A percentile compares a stretch with the other conserved stretches of the same genome.
Evolutionary conservation across 352 stramenopile species (phyloP).

Genomic region (Phytopythium montanum): DNA sequence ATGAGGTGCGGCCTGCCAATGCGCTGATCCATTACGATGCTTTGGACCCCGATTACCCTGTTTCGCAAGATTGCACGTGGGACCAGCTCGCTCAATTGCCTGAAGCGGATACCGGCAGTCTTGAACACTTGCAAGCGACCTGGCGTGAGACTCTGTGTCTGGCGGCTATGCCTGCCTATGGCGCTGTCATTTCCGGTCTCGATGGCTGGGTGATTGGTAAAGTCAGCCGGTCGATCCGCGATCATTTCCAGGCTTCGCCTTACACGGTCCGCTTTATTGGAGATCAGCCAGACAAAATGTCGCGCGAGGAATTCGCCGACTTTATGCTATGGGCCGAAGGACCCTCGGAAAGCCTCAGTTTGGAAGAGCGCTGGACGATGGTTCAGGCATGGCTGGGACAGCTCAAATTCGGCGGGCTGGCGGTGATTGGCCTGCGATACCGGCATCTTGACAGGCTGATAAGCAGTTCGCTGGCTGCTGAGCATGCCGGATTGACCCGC

Average conservation of each 20-base stretch:
- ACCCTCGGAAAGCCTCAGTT: constrained; percentile 7
- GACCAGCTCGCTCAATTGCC: constrained; percentile 7
- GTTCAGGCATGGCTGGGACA: constrained; percentile 7
- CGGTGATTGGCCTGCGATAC: constrained; percentile 7
- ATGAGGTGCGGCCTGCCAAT: constrained; percentile 7
- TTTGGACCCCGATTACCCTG: constrained; percentile 7
- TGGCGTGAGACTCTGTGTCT: constrained; percentile 7
- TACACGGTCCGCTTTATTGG: constrained; percentile 7
- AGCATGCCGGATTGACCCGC: constrained; percentile 6
- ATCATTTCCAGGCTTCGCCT: constrained; percentile 7
- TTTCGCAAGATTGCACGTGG: constrained; percentile 7
- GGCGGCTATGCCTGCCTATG: constrained; percentile 6
- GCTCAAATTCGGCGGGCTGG: constrained; percentile 6
- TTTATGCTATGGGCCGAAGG: constrained; percentile 7
- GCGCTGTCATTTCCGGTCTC: constrained; percentile 7
- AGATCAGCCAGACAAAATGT: constrained; percentile 8
- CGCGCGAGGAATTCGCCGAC: constrained; percentile 6
- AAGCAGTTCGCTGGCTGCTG: constrained; percentile 7
- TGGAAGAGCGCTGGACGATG: constrained; percentile 7
- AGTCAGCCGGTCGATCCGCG: constrained; percentile 6
- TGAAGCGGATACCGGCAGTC: constrained; percentile 7
- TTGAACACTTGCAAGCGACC: constrained; percentile 7
- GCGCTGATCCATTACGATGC: constrained; percentile 7
- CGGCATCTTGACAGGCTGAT: constrained; percentile 7
- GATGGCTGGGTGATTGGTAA: constrained; percentile 7